These are phyloP conservation scores for Erucastrum elatum DNA, from an alignment of 345 rosid species.

Conservation along the genomic window DNA sequence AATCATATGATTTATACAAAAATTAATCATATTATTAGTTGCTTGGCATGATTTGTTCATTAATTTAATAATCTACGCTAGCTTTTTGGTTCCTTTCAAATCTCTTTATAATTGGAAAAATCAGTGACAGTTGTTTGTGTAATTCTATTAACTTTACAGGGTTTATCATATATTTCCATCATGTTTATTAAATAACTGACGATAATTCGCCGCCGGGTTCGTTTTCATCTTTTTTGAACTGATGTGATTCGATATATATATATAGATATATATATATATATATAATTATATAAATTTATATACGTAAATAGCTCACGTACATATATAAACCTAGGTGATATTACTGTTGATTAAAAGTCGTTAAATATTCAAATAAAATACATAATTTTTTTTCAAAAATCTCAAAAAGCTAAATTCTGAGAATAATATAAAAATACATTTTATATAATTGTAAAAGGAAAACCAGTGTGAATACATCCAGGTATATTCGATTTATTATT, in stretches of 20 bases:
- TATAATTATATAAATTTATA: too few species aligned
- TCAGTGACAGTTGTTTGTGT: background rate
- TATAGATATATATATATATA: too few species aligned
- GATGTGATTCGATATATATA: background rate
- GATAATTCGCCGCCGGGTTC: background rate
- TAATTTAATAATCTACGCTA: background rate
- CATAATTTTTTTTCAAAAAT: too few species aligned
- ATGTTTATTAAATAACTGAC: too few species aligned
- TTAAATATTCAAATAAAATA: too few species aligned
- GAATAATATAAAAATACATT: too few species aligned
- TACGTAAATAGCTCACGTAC: background rate
- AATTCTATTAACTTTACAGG: background rate
- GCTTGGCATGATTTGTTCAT: background rate
- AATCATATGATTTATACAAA: conserved; percentile 7
- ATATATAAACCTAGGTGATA: too few species aligned
- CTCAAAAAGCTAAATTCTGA: too few species aligned
- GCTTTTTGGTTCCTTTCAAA: background rate
- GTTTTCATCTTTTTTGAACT: background rate
- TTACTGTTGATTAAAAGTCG: too few species aligned
- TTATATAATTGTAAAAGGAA: too few species aligned
- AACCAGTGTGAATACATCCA: background rate
- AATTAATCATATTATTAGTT: background rate
- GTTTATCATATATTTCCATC: background rate
- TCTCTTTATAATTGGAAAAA: background rate
- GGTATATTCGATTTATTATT: background rate